Base-by-base conservation (phyloP, 2,329 filamentous ascomycete genomes). In the Parastagonospora nodorum region DNA sequence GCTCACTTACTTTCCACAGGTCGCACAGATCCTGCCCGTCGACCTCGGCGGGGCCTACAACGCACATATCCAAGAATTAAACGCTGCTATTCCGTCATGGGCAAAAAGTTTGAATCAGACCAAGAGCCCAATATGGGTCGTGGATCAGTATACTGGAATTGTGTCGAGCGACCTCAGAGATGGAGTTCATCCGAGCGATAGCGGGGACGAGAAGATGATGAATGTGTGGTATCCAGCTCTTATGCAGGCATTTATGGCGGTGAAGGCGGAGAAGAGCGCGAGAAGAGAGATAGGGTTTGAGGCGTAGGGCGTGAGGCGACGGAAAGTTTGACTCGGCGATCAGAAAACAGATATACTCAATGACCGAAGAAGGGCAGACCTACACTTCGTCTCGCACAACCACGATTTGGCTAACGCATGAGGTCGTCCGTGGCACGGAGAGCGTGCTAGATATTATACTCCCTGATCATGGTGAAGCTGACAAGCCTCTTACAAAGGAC, bases 91-190 rank as follows among this genome's bases (percentile, higher is more conserved):
- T 45, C 56, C 66, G 7, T 55, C 74, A 0, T 77, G 74, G 74
- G 74, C 74, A 0, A 44, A 68, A 39, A 71, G 69, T 0, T 64
- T 74, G 12, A 76, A 76, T 58, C 67, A 59, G 42, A 76, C 72
- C 2, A 69, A 67, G 45, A 72, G 69, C 1, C 74, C 74, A 1
- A 75, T 77, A 57, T 76, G 71, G 72, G 69, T 77, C 9, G 75
- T 77, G 2, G 74, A 77, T 48, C 75, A 77, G 55, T 76, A 74
- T 48, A 74, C 73, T 0, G 73, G 74, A 4, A 75, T 76, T 54
- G 68, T 57, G 14, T 60, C 50, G 52, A 42, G 52, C 28, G 73
- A 76, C 48, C 53, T 74, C 2, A 64, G 74, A 12, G 75, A 77
- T 49, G 73, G 75, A 2, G 61, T 77, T 4, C 75, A 77, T 55